Percentiles rank a stretch among this genome's conserved stretches.
These are phyloP conservation scores for Aspergillus alliaceus DNA, from an alignment of 2,329 filamentous ascomycete species.

Conservation along the genomic window DNA sequence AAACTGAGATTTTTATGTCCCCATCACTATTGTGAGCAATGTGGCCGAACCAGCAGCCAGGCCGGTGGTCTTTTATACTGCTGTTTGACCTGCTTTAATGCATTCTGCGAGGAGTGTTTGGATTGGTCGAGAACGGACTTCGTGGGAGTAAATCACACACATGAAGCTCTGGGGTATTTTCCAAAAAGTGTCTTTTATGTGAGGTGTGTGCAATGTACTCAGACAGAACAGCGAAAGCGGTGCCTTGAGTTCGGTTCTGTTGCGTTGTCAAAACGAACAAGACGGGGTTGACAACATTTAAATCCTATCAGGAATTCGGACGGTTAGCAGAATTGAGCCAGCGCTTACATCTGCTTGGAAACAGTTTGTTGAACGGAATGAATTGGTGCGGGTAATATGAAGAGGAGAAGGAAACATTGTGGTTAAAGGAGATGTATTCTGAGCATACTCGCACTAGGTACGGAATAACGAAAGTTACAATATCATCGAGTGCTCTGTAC, in stretches of 20 bases:
- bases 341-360: background rate
- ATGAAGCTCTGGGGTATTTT: slow-evolving; percentile 50
- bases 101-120: slow-evolving; percentile 61
- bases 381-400: background rate
- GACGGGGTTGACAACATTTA: background rate
- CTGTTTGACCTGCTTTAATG: slow-evolving; percentile 57
- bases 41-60: slow-evolving; percentile 50
- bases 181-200: slow-evolving; percentile 53
- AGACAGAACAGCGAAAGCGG: background rate
- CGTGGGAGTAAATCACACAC: slow-evolving; percentile 52
- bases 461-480: too few species aligned
- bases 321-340: background rate
- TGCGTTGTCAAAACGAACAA: background rate
- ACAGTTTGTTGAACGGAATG: background rate
- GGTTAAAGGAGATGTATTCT: background rate
- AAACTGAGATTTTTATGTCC: slow-evolving; percentile 43
- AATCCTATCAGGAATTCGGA: background rate
- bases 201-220: slow-evolving; percentile 4
- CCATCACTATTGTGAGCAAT: slow-evolving; percentile 57
- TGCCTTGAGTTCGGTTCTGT: background rate
- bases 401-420: background rate
- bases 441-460: too few species aligned
- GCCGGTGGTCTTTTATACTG: slow-evolving; percentile 47
- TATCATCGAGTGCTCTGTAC: background rate
- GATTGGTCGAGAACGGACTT: slow-evolving; percentile 53